Base-by-base conservation (phyloP, 2,329 filamentous ascomycete species). In the Rhexocercosporidium sp. region DNA sequence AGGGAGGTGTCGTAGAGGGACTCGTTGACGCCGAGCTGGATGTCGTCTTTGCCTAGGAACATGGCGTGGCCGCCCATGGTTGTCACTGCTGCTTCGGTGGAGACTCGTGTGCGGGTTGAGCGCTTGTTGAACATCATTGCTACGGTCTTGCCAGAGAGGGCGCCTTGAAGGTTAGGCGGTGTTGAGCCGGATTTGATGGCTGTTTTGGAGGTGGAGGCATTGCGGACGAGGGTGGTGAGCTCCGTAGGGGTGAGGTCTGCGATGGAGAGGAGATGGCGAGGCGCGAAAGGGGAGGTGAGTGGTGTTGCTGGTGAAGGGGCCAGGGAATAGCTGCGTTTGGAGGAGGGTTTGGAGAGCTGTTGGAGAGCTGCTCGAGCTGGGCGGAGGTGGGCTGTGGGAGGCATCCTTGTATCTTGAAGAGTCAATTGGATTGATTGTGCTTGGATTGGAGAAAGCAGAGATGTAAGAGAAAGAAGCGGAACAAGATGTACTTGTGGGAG, bases 101-200 rank as follows among this genome's bases (percentile, higher is more conserved):
- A 97, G 37, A 99, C 90, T 69, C 96, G 90, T 14, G 96, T 99
- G 68, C 96, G 88, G 14, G 96, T 99, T 75, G 92, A 96, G 73
- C 94, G 90, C 83, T 99, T 99, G 85, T 87, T 96, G 84, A 99
- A 99, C 85, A 96, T 93, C 89, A 99, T 91, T 72, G 96, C 95
- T 37, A 99, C 88, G 0, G 94, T 94, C 79, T 93, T 89, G 62
- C 93, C 92, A 0, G 86, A 81, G 70, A 99, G 82, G 12, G 87
- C 83, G 47, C 85, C 84, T 63, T 85, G 82, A 64, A 96, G 82
- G 51, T 84, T 81, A 60, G 82, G 78, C 3, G 91, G 88, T 57
- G 87, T 81, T 63, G 85, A 82, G 54, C 88, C 87, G 22, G 88
- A 86, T 79, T 96, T 97, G 82, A 95, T 88, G 65, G 88, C 84